phyloP scores from a whole-genome alignment of 2,329 filamentous ascomycete species.

The Monosporascus sp. region DNA sequence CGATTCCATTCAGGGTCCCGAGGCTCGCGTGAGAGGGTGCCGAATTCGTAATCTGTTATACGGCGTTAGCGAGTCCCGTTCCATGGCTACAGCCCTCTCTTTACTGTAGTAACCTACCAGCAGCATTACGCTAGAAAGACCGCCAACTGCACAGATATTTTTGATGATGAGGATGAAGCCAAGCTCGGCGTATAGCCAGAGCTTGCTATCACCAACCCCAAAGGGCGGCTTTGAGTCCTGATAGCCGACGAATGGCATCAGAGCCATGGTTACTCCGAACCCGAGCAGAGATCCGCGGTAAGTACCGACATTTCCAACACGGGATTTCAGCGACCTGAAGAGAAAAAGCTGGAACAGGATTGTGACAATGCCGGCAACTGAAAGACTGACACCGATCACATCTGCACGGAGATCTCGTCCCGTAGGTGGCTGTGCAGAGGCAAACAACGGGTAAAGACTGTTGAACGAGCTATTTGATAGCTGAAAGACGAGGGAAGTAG shows the following conservation, averaged over 20 bases:
- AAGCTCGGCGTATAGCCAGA: conserved; percentile 76
- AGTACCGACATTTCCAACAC: conserved; percentile 77
- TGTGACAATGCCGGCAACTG: conserved; percentile 76
- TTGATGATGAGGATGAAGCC: conserved; percentile 77
- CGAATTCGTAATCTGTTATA: conserved; percentile 73
- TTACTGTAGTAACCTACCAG: conserved; percentile 53
- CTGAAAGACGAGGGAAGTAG: conserved; percentile 89
- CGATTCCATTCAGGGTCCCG: conserved; percentile 86
- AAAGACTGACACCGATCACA: conserved; percentile 80
- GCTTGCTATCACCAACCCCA: conserved; percentile 56
- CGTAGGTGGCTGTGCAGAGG: conserved; percentile 65
- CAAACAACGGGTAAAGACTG: conserved; percentile 90
- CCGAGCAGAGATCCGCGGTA: conserved; percentile 76
- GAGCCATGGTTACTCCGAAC: conserved; percentile 73
- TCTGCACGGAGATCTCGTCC: conserved; percentile 71
- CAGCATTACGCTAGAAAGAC: conserved; percentile 81
- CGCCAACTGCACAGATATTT: conserved; percentile 84
- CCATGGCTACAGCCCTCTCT: conserved; percentile 27
- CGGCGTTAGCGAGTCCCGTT: background rate
- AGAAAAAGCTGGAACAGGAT: conserved; percentile 86
- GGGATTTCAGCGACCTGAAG: conserved; percentile 73
- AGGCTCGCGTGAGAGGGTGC: conserved; percentile 80
- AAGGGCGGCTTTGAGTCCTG: conserved; percentile 52
- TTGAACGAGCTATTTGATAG: conserved; percentile 94
- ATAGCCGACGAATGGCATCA: conserved; percentile 90